Evolutionary conservation across 129 eudicot species (phyloP).

Genomic region (Lactuca saligna): DNA sequence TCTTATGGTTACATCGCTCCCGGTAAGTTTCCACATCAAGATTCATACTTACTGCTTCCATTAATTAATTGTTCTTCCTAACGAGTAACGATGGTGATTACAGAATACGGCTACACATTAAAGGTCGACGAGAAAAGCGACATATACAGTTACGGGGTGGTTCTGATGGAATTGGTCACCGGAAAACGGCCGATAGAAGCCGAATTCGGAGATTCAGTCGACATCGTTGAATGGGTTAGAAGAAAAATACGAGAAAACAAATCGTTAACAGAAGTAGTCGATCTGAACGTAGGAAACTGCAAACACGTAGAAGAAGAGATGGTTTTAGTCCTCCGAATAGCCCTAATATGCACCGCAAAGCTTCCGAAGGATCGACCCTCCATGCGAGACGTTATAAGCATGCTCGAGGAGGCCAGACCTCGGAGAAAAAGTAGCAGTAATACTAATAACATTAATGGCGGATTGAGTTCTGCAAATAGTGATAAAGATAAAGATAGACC

Average conservation of each 20-base stretch:
- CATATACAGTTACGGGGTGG: slow-evolving; percentile 90
- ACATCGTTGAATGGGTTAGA: slow-evolving; percentile 76
- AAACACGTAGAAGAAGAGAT: slow-evolving; percentile 90
- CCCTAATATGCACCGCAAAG: slow-evolving; percentile 80
- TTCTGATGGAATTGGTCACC: slow-evolving; percentile 72
- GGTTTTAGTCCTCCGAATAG: slow-evolving; percentile 78
- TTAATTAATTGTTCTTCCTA: not conserved
- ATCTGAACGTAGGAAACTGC: slow-evolving; percentile 59
- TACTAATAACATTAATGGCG: slow-evolving; percentile 42
- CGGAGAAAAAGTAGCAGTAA: slow-evolving; percentile 66
- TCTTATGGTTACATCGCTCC: slow-evolving; percentile 96
- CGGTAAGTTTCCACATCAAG: slow-evolving; percentile 47
- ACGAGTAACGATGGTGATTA: slow-evolving; percentile 7
- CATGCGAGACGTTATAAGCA: slow-evolving; percentile 86
- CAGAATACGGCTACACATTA: slow-evolving; percentile 90
- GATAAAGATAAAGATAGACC: slow-evolving; percentile 64
- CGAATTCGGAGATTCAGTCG: slow-evolving; percentile 65
- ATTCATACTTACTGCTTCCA: not conserved
- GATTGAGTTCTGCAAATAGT: slow-evolving; percentile 12
- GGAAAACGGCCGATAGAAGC: slow-evolving; percentile 74
- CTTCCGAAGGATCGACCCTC: slow-evolving; percentile 87
- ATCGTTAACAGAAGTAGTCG: slow-evolving; percentile 61
- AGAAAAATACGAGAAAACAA: slow-evolving; percentile 49
- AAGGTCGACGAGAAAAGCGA: slow-evolving; percentile 91
- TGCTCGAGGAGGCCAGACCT: slow-evolving; percentile 95